Base-by-base conservation (phyloP, 371 early-diverging fungal genomes). In the Apophysomyces trapeziformis region DNA sequence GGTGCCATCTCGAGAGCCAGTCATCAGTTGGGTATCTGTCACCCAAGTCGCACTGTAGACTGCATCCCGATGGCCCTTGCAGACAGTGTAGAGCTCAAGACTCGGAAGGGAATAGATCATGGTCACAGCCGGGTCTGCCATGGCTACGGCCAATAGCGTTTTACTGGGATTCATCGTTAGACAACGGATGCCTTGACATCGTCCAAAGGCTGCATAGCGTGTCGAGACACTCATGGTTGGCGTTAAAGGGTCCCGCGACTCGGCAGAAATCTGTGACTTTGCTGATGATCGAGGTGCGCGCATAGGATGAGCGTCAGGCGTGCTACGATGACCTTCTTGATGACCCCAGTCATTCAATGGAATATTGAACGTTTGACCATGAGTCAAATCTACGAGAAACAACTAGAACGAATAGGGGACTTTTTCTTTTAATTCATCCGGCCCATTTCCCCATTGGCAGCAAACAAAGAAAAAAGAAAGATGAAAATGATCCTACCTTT, bases 1-100 rank as follows among this genome's bases (percentile, higher is more conserved):
- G 5, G 83, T 77, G 12, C 80, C 83, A 62, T 92, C 92, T 5
- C 91, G 80, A 8, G 87, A 85, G 7, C 89, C 90, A 5, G 85
- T 78, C 26, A 85, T 76, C 14, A 90, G 71, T 1, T 69, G 65
- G 5, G 72, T 71, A 64, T 90, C 89, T 32, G 77, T 71, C 5
- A 86, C 36, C 87, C 89, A 90, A 4, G 68, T 75, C 38, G 90
- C 68, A 0, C 86, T 72, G 68, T 90, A 92, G 7, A 90, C 89
- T 46, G 89, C 77, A 61, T 90, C 91, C 4, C 68, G 50, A 64
- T 92, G 92, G 32, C 87, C 88, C 16, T 68, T 44, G 5, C 65
- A 60, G 13, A 79, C 56, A 2, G 68, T 71, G 13, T 69, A 58
- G 14, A 78, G 78, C 11, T 61, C 73, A 35, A 82, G 61, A 18